A percentile compares a stretch with the other conserved stretches of the same genome.
Evolutionary conservation across 1,139 yeast species (phyloP).

Genomic region (Candida sanyaensis): DNA sequence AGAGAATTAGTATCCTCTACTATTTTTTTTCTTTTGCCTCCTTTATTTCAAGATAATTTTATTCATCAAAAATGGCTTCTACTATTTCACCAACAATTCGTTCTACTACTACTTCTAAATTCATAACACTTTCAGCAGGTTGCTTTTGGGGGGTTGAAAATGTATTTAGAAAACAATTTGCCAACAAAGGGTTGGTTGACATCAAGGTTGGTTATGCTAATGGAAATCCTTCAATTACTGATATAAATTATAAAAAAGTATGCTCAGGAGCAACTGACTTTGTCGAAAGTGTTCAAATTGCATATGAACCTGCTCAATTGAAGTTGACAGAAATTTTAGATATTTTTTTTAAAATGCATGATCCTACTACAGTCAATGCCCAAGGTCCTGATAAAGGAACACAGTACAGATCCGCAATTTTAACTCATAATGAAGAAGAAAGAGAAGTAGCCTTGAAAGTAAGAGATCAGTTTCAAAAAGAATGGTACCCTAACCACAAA

Average conservation of each 20-base stretch:
- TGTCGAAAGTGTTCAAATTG: conserved; percentile 80
- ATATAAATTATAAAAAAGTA: conserved; percentile 75
- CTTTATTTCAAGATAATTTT: not conserved
- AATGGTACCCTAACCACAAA: conserved; percentile 45
- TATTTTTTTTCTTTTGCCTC: not conserved
- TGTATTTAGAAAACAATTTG: conserved; percentile 69
- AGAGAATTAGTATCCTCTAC: not conserved
- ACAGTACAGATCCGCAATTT: conserved; percentile 81
- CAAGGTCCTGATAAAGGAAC: conserved; percentile 88
- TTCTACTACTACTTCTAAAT: conserved; percentile 41
- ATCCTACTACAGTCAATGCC: conserved; percentile 53
- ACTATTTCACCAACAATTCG: conserved; percentile 38
- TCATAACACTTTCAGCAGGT: conserved; percentile 73
- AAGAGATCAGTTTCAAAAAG: conserved; percentile 34
- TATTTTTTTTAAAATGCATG: conserved; percentile 90
- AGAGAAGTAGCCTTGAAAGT: conserved; percentile 28
- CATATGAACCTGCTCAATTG: conserved; percentile 72
- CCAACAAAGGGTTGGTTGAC: conserved; percentile 66
- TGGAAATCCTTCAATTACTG: conserved; percentile 49
- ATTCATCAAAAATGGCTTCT: conserved; percentile 7
- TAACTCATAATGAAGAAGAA: conserved; percentile 55
- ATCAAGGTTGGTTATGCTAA: conserved; percentile 90
- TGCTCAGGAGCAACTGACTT: conserved; percentile 71
- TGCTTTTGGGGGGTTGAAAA: conserved; percentile 98
- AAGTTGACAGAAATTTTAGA: conserved; percentile 65